Base-by-base conservation (phyloP, 208 protist genomes). In the Leishmania amazonensis region DNA sequence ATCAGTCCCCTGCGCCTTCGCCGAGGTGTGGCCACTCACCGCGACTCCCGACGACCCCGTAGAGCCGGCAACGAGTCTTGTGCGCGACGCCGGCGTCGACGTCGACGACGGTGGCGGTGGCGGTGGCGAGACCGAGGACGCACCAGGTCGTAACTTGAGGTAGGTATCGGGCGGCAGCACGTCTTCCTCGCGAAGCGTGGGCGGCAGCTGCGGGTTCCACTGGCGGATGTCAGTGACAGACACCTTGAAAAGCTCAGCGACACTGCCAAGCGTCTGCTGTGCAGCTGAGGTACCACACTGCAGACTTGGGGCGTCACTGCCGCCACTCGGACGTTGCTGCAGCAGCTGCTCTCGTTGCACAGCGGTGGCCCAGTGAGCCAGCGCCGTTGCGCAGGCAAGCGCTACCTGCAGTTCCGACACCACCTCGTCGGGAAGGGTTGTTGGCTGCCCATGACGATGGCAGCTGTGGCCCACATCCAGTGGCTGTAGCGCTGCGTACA, bases 181-280 rank as follows among this genome's bases (percentile, higher is more conserved):
- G 72, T 80, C 70, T 81, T 84, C 38, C 57, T 75, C 71, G 70
- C 81, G 45, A 15, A 80, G 72, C 76, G 85, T 57, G 11, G 49
- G 28, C 1, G 87, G 77, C 45, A 95, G 68, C 42, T 95, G 89
- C 53, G 91, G 89, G 78, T 95, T 95, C 71, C 87, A 83, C 19
- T 31, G 62, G 38, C 89, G 91, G 64, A 94, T 72, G 13, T 89
- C 87, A 1, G 78, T 79, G 1, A 90, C 60, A 13, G 87, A 67
- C 1, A 90, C 77, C 8, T 65, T 68, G 13, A 85, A 53, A 35
- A 68, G 35, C 9, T 45, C 79, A n/a, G 90, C 81, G 49, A 94
- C 70, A 64, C 72, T 71, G 75, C 35, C 13, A 15, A 76, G 80
- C 8, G 45, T 73, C n/a, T 81, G 78, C 1, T 57, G 53, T 13